Percentiles rank a stretch among this genome's conserved stretches.
Conservation (phyloP, 148 eudicot species). For the Chenopodium formosanum region DNA sequence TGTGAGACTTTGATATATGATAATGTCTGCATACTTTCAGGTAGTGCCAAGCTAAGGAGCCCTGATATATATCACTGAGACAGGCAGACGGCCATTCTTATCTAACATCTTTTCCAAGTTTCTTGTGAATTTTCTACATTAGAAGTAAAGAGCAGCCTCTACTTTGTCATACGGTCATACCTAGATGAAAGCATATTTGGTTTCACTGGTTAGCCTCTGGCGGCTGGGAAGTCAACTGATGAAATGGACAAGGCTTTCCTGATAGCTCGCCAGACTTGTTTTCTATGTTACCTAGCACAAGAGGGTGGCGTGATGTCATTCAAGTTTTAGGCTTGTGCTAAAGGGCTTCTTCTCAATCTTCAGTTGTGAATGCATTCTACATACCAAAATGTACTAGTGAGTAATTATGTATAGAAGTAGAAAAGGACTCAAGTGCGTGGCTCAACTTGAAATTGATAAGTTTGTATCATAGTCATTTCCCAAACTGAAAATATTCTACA, state of each 20-base stretch:
- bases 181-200: background rate
- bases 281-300: background rate
- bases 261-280: background rate
- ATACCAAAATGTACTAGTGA: background rate
- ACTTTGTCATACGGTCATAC: background rate
- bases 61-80: background rate
- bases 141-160: background rate
- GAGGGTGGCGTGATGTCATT: background rate
- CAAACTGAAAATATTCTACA: background rate
- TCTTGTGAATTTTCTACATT: background rate
- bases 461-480: background rate
- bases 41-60: conserved; percentile 5
- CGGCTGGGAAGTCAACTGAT: background rate
- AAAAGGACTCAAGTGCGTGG: background rate
- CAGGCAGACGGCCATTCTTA: background rate
- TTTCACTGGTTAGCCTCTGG: background rate
- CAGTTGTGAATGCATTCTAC: background rate
- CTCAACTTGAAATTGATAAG: background rate
- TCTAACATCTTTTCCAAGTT: background rate
- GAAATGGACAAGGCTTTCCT: background rate
- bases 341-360: background rate
- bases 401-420: background rate
- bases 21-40: conserved; percentile 11
- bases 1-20: background rate
- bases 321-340: background rate